Evolutionary conservation across 768 basidiomycete genomes (phyloP).

Genomic region (Coprinellus aureogranulatus): DNA sequence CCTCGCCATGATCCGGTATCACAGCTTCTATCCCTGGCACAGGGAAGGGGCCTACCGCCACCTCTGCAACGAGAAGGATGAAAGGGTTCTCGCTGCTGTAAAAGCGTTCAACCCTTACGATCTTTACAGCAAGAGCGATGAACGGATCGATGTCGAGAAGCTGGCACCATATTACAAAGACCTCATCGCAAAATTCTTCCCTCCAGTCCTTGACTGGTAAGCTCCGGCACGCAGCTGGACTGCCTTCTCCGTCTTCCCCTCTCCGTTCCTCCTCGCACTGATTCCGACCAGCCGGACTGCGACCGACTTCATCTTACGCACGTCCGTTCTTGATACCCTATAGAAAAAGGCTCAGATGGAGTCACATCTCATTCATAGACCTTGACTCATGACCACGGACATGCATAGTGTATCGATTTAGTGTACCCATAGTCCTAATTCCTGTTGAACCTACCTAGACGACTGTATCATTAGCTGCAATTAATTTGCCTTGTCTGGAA

Average conservation of each 20-base stretch:
- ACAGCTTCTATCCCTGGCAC: slow-evolving; percentile 96
- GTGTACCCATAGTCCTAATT: too few species aligned
- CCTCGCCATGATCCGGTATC: slow-evolving; percentile 90
- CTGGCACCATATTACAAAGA: slow-evolving; percentile 81
- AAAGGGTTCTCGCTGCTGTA: slow-evolving; percentile 65
- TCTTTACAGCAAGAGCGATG: slow-evolving; percentile 87
- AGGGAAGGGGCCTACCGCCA: slow-evolving; percentile 82
- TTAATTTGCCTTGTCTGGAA: too few species aligned
- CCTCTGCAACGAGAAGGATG: slow-evolving; percentile 72
- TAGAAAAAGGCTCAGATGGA: too few species aligned
- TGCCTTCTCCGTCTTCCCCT: background rate
- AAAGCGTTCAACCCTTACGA: slow-evolving; percentile 92
- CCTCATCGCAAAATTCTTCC: slow-evolving; percentile 86
- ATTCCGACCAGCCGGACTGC: background rate
- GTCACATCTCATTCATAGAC: too few species aligned
- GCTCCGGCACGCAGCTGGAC: background rate
- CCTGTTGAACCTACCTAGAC: too few species aligned
- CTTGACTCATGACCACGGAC: too few species aligned
- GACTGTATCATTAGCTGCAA: too few species aligned
- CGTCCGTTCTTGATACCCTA: slow-evolving; percentile 1
- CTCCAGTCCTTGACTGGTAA: slow-evolving; percentile 77
- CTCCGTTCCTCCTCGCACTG: too few species aligned
- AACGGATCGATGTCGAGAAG: slow-evolving; percentile 55
- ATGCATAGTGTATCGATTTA: too few species aligned
- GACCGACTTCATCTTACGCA: background rate